Conservation (phyloP, 768 basidiomycete species). For the Heimioporus sp. region DNA sequence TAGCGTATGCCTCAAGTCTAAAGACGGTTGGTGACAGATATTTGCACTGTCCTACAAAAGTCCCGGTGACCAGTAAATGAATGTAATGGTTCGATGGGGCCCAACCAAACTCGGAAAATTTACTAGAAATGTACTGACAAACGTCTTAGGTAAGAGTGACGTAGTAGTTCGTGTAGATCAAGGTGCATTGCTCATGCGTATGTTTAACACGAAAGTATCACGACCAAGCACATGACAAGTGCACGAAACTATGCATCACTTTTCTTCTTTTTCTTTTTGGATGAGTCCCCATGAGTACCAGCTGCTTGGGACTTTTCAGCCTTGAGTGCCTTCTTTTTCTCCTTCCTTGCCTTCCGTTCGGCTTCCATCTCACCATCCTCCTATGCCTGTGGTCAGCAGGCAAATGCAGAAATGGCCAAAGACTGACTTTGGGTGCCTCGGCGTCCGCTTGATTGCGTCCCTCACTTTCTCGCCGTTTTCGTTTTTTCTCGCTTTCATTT, state of each 20-base stretch:
- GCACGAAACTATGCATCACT: conserved; percentile 25
- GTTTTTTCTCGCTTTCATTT: conserved; percentile 37
- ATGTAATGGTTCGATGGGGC: no score
- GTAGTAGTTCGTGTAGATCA: neutral
- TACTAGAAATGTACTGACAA: no score
- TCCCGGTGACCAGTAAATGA: no score
- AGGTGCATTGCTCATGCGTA: neutral
- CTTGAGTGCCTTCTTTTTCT: conserved; percentile 72
- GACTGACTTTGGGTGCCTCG: conserved; percentile 40
- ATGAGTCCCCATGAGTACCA: conserved; percentile 39
- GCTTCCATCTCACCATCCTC: conserved; percentile 71
- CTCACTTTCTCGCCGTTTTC: conserved; percentile 58
- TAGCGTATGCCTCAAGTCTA: neutral
- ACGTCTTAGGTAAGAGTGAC: no score
- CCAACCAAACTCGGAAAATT: no score
- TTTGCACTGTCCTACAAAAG: no score
- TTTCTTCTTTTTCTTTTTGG: conserved; percentile 45
- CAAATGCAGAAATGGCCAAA: conserved; percentile 4
- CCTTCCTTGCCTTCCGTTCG: conserved; percentile 81
- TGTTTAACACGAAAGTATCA: neutral
- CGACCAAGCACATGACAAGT: neutral
- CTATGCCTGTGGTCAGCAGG: conserved; percentile 21
- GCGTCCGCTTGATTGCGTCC: conserved; percentile 43
- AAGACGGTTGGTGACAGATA: no score
- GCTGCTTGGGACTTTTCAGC: conserved; percentile 63